Conservation (phyloP, 306 rosid species). For the Sicyos baderoa region DNA sequence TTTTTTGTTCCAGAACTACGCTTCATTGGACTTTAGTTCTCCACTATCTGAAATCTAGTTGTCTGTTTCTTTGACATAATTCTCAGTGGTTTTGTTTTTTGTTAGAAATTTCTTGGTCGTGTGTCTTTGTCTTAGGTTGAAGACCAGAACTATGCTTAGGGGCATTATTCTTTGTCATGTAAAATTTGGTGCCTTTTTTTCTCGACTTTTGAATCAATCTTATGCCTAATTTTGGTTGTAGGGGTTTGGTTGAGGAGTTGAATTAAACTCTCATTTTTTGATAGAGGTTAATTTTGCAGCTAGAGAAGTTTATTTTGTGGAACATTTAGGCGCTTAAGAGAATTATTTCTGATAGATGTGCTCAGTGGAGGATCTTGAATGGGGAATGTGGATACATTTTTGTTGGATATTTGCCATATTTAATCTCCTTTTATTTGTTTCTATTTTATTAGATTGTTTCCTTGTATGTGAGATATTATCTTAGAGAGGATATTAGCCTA, state of each 20-base stretch:
- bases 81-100: background rate
- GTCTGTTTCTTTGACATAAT: background rate
- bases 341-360: background rate
- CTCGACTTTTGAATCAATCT: background rate
- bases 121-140: constrained; percentile 1
- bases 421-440: too few species aligned
- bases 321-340: background rate
- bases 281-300: background rate
- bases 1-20: too few species aligned
- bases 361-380: constrained; percentile 7
- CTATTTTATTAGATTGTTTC: too few species aligned
- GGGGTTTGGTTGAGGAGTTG: background rate
- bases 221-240: background rate
- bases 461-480: too few species aligned
- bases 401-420: too few species aligned
- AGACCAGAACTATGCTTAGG: background rate
- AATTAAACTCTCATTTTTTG: background rate
- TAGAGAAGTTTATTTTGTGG: background rate
- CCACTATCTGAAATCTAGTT: background rate
- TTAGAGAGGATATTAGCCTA: too few species aligned
- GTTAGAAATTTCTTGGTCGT: background rate
- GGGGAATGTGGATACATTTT: too few species aligned
- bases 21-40: too few species aligned
- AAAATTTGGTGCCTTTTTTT: background rate
- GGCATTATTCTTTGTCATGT: background rate